Evolutionary conservation across 2,329 filamentous ascomycete species (phyloP), one percentile per base, ranked within the genome.

Genomic region (Tolypocladium tropicale): DNA sequence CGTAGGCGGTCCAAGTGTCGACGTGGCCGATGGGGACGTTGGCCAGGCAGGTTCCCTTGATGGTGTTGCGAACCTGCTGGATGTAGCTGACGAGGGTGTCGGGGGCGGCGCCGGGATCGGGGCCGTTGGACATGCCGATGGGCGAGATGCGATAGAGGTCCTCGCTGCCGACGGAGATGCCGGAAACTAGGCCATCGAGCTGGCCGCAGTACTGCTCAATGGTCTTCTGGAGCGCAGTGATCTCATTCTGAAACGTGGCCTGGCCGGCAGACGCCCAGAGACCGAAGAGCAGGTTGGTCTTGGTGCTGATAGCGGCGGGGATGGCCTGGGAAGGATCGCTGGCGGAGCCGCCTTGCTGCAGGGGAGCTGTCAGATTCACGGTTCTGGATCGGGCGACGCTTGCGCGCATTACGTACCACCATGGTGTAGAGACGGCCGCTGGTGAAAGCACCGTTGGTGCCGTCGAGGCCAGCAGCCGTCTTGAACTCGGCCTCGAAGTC

Each of bases 161-260:
- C 78, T 96, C 91, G 62, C 81, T 88, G 59, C 91, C 91, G 54
- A 95, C 83, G 0, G 89, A 92, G 72, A 95, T 93, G 69, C 89
- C 91, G 56, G 84, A 86, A 48, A 95, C 83, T 21, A 88, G 75
- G 56, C 78, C 75, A 41, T 79, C 79, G 64, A 95, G 84, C 52
- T 78, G 74, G 11, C 74, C 72, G 56, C 89, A 89, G 68, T 90
- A 91, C 65, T 83, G 76, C 52, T 72, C 62, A 61, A 92, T 86
- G 62, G 90, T 88, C 48, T 77, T 73, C 69, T 81, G 81, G 52
- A 96, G 78, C 16, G 90, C 90, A 3, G 76, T 68, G 52, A 95
- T 74, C 74, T 96, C 90, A 68, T 90, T 88, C 68, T 79, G 73
- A 70, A 95, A 85, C 25, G 68, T 70, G 6, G 72, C 76, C 55